A percentile compares a stretch with the other conserved stretches of the same genome.
Evolutionary conservation across 805 yeast species (phyloP).

Genomic region (Candida michaelii): DNA sequence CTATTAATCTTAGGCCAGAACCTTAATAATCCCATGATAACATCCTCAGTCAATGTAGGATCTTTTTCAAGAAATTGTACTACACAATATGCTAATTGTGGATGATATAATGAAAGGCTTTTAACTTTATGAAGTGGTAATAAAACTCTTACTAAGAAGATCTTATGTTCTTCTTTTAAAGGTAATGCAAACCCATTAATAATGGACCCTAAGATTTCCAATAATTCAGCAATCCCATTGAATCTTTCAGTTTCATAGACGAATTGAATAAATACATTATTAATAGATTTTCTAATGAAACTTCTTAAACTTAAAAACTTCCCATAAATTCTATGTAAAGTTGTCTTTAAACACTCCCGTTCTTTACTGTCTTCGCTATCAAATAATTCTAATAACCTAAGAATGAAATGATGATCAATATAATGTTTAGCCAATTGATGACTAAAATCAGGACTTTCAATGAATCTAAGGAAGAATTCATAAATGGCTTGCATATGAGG

Average conservation of each 20-base stretch:
- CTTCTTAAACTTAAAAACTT: constrained; percentile 87
- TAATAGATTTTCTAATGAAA: constrained; percentile 86
- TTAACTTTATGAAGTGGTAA: constrained; percentile 92
- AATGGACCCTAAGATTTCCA: constrained; percentile 93
- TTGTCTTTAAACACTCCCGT: constrained; percentile 91
- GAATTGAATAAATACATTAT: constrained; percentile 89
- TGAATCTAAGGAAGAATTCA: constrained; percentile 88
- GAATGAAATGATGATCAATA: constrained; percentile 87
- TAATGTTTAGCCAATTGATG: constrained; percentile 91
- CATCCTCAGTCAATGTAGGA: constrained; percentile 89
- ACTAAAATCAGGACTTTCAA: constrained; percentile 92
- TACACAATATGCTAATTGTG: constrained; percentile 95
- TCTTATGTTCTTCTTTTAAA: constrained; percentile 93
- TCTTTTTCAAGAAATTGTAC: constrained; percentile 96
- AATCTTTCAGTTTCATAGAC: constrained; percentile 93
- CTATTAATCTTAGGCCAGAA: constrained; percentile 97
- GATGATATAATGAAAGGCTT: constrained; percentile 86
- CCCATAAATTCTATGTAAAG: constrained; percentile 94
- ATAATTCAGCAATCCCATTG: constrained; percentile 91
- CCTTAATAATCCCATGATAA: constrained; percentile 86
- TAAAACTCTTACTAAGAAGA: constrained; percentile 79
- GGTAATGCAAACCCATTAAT: constrained; percentile 98
- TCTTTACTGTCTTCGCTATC: constrained; percentile 97
- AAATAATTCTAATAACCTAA: constrained; percentile 79
- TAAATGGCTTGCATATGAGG: constrained; percentile 98